Evolutionary conservation across 2,329 filamentous ascomycete genomes (phyloP).

Genomic region (Xylariaceae sp.): DNA sequence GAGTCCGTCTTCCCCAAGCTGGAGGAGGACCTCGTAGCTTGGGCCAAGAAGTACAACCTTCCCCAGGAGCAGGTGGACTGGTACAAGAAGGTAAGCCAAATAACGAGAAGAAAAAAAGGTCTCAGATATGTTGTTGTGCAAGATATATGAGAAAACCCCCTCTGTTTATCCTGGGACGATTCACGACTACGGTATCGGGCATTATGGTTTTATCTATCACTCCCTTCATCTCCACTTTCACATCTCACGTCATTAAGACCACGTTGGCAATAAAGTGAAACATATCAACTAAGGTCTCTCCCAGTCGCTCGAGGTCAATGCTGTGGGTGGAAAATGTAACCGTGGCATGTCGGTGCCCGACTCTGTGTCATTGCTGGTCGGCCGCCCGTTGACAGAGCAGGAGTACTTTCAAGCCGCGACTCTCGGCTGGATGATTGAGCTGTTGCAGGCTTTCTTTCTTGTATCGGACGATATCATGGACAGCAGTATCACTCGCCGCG

Average conservation of each 20-base stretch:
- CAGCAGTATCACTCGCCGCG: conserved; percentile 87
- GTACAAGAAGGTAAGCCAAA: conserved; percentile 79
- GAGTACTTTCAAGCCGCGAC: conserved; percentile 87
- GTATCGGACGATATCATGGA: conserved; percentile 99
- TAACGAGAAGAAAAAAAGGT: neutral
- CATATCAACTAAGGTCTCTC: too few species aligned
- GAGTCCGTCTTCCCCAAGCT: conserved; percentile 87
- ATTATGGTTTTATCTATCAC: too few species aligned
- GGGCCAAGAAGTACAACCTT: conserved; percentile 79
- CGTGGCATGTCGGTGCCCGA: conserved; percentile 97
- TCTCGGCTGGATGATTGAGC: conserved; percentile 95
- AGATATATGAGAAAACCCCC: too few species aligned
- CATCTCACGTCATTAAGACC: neutral
- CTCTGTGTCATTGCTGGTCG: conserved; percentile 76
- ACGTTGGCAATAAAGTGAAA: conserved; percentile 2
- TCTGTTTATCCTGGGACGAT: too few species aligned
- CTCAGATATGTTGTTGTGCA: too few species aligned
- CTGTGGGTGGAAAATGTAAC: conserved; percentile 95
- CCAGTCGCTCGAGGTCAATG: conserved; percentile 80
- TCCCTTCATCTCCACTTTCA: too few species aligned
- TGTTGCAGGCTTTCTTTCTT: conserved; percentile 98
- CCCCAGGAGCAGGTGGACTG: conserved; percentile 78
- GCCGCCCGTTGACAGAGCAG: conserved; percentile 66
- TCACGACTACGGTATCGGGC: too few species aligned
- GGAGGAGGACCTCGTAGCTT: conserved; percentile 74